Conservation (phyloP, 345 rosid genomes). For the Populus simonii region DNA sequence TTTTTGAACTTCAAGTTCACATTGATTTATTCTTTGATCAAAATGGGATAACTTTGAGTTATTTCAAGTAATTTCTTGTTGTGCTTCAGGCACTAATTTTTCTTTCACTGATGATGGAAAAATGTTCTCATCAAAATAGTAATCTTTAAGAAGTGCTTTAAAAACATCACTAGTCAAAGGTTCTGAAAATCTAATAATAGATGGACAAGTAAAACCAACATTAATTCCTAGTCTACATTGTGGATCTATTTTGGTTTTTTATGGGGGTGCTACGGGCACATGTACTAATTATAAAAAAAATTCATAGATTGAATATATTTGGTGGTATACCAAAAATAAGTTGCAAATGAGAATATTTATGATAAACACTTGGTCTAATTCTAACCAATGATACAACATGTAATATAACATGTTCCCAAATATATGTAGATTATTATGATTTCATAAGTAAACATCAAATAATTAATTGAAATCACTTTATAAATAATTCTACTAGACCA, state of each 20-base stretch:
- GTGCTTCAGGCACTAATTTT: not conserved
- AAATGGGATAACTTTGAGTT: too few species aligned
- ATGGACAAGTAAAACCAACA: not conserved
- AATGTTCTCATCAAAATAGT: not conserved
- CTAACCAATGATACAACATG: not conserved
- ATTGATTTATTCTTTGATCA: too few species aligned
- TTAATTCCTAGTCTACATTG: not conserved
- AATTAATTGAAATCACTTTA: constrained; percentile 4
- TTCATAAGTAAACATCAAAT: too few species aligned
- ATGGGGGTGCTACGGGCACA: not conserved
- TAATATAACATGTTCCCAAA: constrained; percentile 5
- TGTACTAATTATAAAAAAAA: not conserved
- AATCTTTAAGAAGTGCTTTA: not conserved
- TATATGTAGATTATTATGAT: not conserved
- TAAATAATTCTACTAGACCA: not conserved
- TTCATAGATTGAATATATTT: constrained; percentile 6
- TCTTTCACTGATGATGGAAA: not conserved
- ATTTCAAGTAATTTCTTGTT: too few species aligned
- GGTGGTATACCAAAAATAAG: not conserved
- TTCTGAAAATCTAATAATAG: not conserved
- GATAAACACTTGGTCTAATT: too few species aligned
- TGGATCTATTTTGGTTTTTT: not conserved
- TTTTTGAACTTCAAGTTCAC: not conserved
- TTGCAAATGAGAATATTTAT: too few species aligned
- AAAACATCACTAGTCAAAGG: not conserved